A percentile compares a stretch with the other conserved stretches of the same genome.
Evolutionary conservation across 139 green algal genomes (phyloP).

Genomic region (Eudorina sp.): DNA sequence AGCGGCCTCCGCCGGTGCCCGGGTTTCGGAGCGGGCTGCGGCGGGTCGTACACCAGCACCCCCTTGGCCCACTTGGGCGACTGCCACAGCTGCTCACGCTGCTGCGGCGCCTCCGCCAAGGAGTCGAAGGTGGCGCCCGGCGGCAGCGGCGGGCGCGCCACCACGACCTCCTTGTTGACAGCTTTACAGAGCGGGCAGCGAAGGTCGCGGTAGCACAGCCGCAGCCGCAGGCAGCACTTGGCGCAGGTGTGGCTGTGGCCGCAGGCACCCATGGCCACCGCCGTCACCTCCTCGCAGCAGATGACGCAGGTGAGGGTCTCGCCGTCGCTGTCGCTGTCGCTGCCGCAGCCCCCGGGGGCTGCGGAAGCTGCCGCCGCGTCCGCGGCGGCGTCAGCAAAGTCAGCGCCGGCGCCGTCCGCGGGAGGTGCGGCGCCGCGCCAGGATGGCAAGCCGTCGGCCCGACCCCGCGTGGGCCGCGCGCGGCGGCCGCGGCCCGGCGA

Average conservation of each 20-base stretch:
- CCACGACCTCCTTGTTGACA: conserved; percentile 68
- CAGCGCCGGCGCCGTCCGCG: neutral
- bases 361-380: neutral
- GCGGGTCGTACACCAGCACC: conserved; percentile 45
- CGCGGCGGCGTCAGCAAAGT: neutral
- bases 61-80: conserved; percentile 52
- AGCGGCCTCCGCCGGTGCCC: conserved; percentile 1
- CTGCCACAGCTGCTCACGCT: conserved; percentile 46
- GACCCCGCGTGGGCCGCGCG: neutral
- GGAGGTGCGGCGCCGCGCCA: neutral
- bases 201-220: conserved; percentile 74
- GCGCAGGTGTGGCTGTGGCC: conserved; percentile 67
- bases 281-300: conserved; percentile 58
- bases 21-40: neutral
- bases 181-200: conserved; percentile 84
- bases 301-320: conserved; percentile 26
- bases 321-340: neutral
- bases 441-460: no score
- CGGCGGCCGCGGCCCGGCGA: neutral
- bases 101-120: neutral
- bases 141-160: conserved; percentile 58
- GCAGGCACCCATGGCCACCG: conserved; percentile 66
- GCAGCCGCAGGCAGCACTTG: conserved; percentile 74
- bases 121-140: neutral
- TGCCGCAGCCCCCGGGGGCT: neutral